Evolutionary conservation across 352 stramenopile genomes (phyloP).

Genomic region (Phytopythium boreale): DNA sequence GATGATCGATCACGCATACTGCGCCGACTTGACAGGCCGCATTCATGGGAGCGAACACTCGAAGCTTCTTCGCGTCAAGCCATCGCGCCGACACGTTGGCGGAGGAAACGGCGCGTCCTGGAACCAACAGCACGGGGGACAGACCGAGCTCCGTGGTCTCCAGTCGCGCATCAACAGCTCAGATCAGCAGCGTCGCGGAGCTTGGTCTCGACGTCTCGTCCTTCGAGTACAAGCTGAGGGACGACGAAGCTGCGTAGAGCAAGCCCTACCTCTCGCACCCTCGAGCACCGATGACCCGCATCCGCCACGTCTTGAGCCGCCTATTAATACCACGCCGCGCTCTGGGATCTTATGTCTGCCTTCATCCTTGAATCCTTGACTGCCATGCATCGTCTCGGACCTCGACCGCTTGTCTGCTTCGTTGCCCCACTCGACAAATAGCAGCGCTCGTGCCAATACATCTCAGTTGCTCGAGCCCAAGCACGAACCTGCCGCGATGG

Average conservation of each 20-base stretch:
- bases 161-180: slow-evolving; percentile 7
- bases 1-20: neutral
- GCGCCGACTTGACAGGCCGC: slow-evolving; percentile 6
- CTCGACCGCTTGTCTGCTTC: neutral
- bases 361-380: neutral
- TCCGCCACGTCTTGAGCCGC: no score
- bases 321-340: neutral
- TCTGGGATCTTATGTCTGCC: neutral
- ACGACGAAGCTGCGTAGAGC: slow-evolving; percentile 4
- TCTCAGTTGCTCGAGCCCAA: neutral
- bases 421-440: neutral
- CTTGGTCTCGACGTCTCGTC: slow-evolving; percentile 57
- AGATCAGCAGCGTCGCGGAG: slow-evolving; percentile 38
- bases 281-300: neutral
- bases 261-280: neutral
- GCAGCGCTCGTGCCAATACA: neutral
- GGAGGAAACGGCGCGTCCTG: neutral
- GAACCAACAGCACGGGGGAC: slow-evolving; percentile 4
- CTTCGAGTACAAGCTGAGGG: slow-evolving; percentile 44
- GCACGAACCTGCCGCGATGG: slow-evolving; percentile 21
- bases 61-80: slow-evolving; percentile 9
- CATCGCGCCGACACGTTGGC: neutral
- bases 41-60: neutral
- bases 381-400: neutral
- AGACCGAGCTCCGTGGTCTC: slow-evolving; percentile 7